Evolutionary conservation across 2,329 filamentous ascomycete species (phyloP).

Genomic region (Pezicula neosporulosa): DNA sequence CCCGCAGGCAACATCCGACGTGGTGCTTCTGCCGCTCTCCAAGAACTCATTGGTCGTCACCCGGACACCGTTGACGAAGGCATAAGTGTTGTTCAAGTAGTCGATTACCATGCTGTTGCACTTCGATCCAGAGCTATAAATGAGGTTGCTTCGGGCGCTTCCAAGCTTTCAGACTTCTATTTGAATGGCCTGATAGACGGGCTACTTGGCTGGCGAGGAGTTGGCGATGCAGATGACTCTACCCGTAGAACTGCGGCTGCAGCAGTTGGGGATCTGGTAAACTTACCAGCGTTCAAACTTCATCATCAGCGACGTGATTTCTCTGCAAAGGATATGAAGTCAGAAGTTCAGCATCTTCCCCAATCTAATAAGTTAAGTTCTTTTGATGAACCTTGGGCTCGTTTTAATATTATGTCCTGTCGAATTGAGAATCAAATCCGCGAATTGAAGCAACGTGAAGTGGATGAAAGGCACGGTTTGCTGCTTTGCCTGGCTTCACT

Average conservation of each 20-base stretch:
- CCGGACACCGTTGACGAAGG: conserved; percentile 80
- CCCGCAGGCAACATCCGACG: conserved; percentile 90
- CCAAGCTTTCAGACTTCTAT: conserved; percentile 62
- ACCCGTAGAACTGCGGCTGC: conserved; percentile 70
- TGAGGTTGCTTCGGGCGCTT: conserved; percentile 68
- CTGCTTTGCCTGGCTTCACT: conserved; percentile 59
- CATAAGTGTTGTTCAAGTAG: conserved; percentile 80
- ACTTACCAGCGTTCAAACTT: too few relatives aligned
- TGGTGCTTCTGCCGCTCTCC: conserved; percentile 87
- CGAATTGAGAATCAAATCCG: conserved; percentile 42
- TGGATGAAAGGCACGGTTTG: conserved; percentile 68
- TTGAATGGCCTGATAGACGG: conserved; percentile 66
- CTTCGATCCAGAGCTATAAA: conserved; percentile 78
- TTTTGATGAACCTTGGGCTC: conserved; percentile 7
- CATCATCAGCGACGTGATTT: not conserved
- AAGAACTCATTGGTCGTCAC: conserved; percentile 91
- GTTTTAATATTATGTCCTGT: too few relatives aligned
- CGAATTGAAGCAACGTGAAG: conserved; percentile 47
- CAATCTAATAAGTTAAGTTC: conserved; percentile 28
- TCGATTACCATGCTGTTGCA: conserved; percentile 92
- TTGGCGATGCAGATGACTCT: conserved; percentile 72
- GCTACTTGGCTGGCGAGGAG: conserved; percentile 80
- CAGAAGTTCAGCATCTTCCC: not conserved
- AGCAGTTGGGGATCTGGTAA: conserved; percentile 60
- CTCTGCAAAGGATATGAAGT: not conserved